These are phyloP conservation scores for Penicillium sp. DNA, from an alignment of 2,329 filamentous ascomycete species.

Conservation along the genomic window DNA sequence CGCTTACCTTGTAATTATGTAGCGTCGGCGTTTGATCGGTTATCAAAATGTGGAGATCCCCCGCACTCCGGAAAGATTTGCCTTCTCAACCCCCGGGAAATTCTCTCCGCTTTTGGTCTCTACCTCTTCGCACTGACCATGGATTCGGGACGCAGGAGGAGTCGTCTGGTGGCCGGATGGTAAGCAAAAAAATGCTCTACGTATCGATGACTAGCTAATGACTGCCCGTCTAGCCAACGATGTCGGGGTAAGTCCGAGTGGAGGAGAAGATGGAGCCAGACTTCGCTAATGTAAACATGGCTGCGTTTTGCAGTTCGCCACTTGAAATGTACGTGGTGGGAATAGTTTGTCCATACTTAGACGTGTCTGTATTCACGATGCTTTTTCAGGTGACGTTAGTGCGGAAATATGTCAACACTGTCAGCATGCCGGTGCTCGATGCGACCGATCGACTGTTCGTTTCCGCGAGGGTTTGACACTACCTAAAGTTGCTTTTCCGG, in stretches of 20 bases:
- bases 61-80: slow-evolving; percentile 17
- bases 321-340: slow-evolving; percentile 25
- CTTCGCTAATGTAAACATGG: neutral
- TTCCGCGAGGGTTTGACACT: slow-evolving; percentile 26
- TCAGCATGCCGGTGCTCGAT: slow-evolving; percentile 16
- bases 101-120: slow-evolving; percentile 20
- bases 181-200: slow-evolving; percentile 1
- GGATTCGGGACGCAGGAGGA: slow-evolving; percentile 17
- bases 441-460: slow-evolving; percentile 26
- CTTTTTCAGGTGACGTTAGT: slow-evolving; percentile 21
- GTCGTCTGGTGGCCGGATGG: slow-evolving; percentile 27
- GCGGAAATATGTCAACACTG: slow-evolving; percentile 22
- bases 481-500: slow-evolving; percentile 19
- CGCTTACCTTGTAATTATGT: too few relatives aligned
- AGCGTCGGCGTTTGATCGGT: too few relatives aligned
- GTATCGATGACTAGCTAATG: slow-evolving; percentile 5
- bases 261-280: neutral
- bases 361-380: neutral
- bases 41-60: slow-evolving; percentile 6
- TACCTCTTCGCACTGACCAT: slow-evolving; percentile 7
- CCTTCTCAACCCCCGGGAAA: slow-evolving; percentile 12
- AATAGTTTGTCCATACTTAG: neutral
- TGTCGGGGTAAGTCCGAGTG: slow-evolving; percentile 27
- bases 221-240: slow-evolving; percentile 18
- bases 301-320: slow-evolving; percentile 22